phyloP scores from a whole-genome alignment of 495 filamentous ascomycete genomes.

The Chaetomium tenue region DNA sequence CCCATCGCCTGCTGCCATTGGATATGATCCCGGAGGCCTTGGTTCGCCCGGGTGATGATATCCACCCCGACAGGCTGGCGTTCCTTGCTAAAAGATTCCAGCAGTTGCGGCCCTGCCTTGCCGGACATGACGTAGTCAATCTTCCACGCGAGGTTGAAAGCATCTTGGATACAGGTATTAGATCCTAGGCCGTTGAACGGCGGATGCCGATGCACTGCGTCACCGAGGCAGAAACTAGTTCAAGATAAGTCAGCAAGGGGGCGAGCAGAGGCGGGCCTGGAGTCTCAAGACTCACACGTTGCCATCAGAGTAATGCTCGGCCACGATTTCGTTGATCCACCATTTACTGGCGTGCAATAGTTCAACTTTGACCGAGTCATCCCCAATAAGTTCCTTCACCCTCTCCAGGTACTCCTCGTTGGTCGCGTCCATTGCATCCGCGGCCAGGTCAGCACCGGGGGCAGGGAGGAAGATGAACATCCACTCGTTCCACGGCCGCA shows the following conservation, averaged over 20 bases:
- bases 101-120: slow-evolving; percentile 28
- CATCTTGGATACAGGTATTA: slow-evolving; percentile 52
- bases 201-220: slow-evolving; percentile 50
- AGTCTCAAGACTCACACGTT: slow-evolving; percentile 30
- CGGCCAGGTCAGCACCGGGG: slow-evolving; percentile 33
- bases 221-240: slow-evolving; percentile 45
- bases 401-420: slow-evolving; percentile 41
- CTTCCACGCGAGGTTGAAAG: slow-evolving; percentile 54
- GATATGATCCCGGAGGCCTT: slow-evolving; percentile 38
- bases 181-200: slow-evolving; percentile 49
- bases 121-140: slow-evolving; percentile 43
- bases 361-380: slow-evolving; percentile 41
- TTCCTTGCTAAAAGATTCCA: slow-evolving; percentile 41
- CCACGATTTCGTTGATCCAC: slow-evolving; percentile 46
- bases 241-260: neutral
- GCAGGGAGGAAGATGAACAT: slow-evolving; percentile 45
- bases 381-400: slow-evolving; percentile 52
- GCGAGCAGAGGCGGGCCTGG: too few species aligned
- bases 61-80: slow-evolving; percentile 44
- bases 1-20: slow-evolving; percentile 38
- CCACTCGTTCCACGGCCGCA: slow-evolving; percentile 48
- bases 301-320: slow-evolving; percentile 43
- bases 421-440: slow-evolving; percentile 35
- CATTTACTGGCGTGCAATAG: slow-evolving; percentile 42
- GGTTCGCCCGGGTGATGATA: slow-evolving; percentile 43